Evolutionary conservation across 225 moss, liverwort and hornwort species (phyloP), one percentile per base, ranked within the genome.

Genomic region (Pseudoscleropodium purum): DNA sequence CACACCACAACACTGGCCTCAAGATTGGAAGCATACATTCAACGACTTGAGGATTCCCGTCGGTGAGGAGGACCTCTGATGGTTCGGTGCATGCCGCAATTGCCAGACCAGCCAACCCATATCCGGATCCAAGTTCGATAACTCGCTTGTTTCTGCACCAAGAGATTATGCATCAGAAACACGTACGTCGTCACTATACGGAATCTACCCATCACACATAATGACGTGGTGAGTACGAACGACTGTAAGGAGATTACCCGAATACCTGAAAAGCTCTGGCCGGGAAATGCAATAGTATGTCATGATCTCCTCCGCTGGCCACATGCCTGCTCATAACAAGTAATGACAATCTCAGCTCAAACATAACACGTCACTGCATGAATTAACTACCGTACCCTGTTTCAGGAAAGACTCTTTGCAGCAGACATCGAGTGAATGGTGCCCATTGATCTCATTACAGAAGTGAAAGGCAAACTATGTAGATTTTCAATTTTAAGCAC

Each of bases 231-330:
- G 83, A 82, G 43, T 31, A 85, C 10, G 83, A 72, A 81, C n/a
- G 47, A 80, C 75, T 65, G n/a, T 30, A 51, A 84, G 54, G 67
- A 39, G 31, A 62, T 20, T 62, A 43, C 61, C 24, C 33, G 18
- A 37, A 73, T 67, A 95, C 96, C 93, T 94, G 93, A 97, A 98
- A 74, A 93, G 83, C 79, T 96, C 96, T 26, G 93, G 92, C 86
- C 90, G 96, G 85, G 88, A 92, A 82, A 90, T 91, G 90, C 96
- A 95, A 85, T 95, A 98, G 88, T 95, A 95, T 76, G 98, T 95
- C 94, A 98, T 85, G 86, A 98, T 94, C 90, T 98, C 96, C 95
- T 98, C 98, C 69, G 98, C 95, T 88, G 98, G 98, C 98, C 98
- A 98, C 93, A 97, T 88, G 88, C 96, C 96, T 96, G 91, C 59